Evolutionary conservation across 1,284 basidiomycete genomes (phyloP), one percentile per base, ranked within the genome.

Genomic region (Coniferiporia weirii): DNA sequence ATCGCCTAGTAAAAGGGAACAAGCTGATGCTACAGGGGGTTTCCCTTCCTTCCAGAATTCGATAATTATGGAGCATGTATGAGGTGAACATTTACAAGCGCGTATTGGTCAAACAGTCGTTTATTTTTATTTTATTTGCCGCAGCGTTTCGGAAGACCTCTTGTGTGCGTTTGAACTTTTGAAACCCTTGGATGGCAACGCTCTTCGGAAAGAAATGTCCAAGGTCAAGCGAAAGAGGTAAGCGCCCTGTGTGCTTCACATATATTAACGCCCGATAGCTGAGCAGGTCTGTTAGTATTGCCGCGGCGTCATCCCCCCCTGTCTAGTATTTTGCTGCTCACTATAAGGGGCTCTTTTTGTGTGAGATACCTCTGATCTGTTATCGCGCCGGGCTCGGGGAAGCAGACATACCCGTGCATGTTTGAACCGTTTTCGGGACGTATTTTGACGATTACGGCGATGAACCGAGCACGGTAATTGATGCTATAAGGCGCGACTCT

Each of bases 21-120:
- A 5, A 61, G 51, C 44, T 38, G n/a, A 49, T 27, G 27, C 27
- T 27, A 27, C 54, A 43, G 12, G 22, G n/a, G 48, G 64, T 57
- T 61, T 56, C 60, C 66, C 67, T 56, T 56, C 38, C 44, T 45
- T 60, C 19, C 67, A 93, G 93, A 96, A 75, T 96, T 96, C 68
- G 93, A 99, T 75, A 99, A 99, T 72, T 99, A 98, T 69, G 97
- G 95, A 9, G 94, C 95, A 60, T 93, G 89, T 74, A 93, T 93
- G 90, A 93, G 88, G 88, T 90, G 61, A 54, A 68, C 55, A 52
- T 66, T 66, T 48, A 27, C 38, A 35, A 8, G 61, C 48, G n/a
- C 59, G 9, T 13, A 61, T 51, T 63, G 57, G 62, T 27, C 27
- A 27, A 27, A 63, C 68, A 49, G 63, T 66, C 63, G 17, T 43